Conservation (phyloP, 306 rosid species). For the Purshia tridentata region DNA sequence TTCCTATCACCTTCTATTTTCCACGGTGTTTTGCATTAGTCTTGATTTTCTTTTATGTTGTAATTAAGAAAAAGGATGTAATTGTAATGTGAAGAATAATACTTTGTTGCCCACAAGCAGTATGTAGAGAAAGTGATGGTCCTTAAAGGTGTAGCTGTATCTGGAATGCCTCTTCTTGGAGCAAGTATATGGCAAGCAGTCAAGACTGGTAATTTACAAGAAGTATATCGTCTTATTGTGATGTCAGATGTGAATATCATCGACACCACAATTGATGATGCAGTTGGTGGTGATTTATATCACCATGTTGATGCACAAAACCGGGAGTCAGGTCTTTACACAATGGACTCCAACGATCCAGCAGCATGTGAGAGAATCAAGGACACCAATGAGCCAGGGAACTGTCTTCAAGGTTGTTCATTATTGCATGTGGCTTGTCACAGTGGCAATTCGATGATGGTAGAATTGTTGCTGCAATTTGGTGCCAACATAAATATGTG, state of each 20-base stretch:
- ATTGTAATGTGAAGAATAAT: slow-evolving; percentile 22
- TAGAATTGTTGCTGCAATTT: slow-evolving; percentile 87
- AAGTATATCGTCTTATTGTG: slow-evolving; percentile 70
- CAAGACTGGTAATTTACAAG: slow-evolving; percentile 50
- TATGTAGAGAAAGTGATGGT: slow-evolving; percentile 76
- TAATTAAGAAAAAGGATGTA: neutral
- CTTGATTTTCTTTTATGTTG: slow-evolving; percentile 11
- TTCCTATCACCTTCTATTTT: neutral
- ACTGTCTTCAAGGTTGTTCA: slow-evolving; percentile 75
- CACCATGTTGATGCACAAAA: slow-evolving; percentile 40
- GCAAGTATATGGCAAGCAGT: slow-evolving; percentile 77
- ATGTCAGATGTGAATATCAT: slow-evolving; percentile 51
- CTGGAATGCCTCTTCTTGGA: slow-evolving; percentile 44
- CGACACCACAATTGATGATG: slow-evolving; percentile 62
- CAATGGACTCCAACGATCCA: slow-evolving; percentile 51
- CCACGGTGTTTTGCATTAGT: neutral
- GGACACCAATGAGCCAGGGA: slow-evolving; percentile 47
- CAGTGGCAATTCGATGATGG: slow-evolving; percentile 57
- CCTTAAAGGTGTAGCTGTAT: slow-evolving; percentile 43
- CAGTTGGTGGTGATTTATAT: slow-evolving; percentile 27
- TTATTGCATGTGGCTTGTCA: slow-evolving; percentile 86
- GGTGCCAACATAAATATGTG: slow-evolving; percentile 75
- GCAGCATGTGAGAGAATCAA: slow-evolving; percentile 44
- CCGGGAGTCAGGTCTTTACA: slow-evolving; percentile 2
- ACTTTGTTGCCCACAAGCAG: slow-evolving; percentile 39